These are phyloP conservation scores for Colletotrichum tanaceti DNA, from an alignment of 2,329 filamentous ascomycete species.

Conservation along the genomic window DNA sequence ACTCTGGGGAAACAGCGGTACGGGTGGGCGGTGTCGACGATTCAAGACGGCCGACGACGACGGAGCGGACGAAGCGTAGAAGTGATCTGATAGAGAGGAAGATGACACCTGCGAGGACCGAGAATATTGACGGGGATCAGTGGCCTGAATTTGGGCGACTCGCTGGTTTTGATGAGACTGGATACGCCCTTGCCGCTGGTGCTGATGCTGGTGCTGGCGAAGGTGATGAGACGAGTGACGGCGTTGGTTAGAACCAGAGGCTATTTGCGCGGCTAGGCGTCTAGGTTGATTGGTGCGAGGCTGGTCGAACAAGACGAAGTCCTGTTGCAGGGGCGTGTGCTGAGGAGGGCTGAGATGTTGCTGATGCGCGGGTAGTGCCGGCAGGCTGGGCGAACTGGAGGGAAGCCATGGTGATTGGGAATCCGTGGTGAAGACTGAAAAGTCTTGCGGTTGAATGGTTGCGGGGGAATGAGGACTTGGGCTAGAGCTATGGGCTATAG, in stretches of 20 bases:
- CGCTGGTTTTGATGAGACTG: conserved; percentile 63
- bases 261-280: conserved; percentile 49
- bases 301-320: conserved; percentile 82
- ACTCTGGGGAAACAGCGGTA: conserved; percentile 76
- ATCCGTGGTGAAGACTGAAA: conserved; percentile 85
- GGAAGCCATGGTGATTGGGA: conserved; percentile 83
- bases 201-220: conserved; percentile 59
- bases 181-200: conserved; percentile 54
- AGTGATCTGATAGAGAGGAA: conserved; percentile 59
- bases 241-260: conserved; percentile 51
- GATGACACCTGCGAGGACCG: conserved; percentile 65
- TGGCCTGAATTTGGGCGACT: conserved; percentile 69
- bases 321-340: conserved; percentile 65
- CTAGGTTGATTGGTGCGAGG: conserved; percentile 59
- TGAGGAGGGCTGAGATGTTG: conserved; percentile 60
- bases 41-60: conserved; percentile 69
- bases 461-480: conserved; percentile 68
- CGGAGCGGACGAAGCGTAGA: conserved; percentile 76
- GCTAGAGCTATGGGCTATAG: conserved; percentile 73
- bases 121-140: conserved; percentile 61
- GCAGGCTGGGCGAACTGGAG: conserved; percentile 72
- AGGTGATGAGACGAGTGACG: conserved; percentile 58
- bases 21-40: conserved; percentile 69
- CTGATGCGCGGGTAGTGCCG: conserved; percentile 68
- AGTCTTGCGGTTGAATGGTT: conserved; percentile 74